These are phyloP conservation scores for Cinnamomum chago DNA, from an alignment of 164 flowering plant species.

Conservation along the genomic window DNA sequence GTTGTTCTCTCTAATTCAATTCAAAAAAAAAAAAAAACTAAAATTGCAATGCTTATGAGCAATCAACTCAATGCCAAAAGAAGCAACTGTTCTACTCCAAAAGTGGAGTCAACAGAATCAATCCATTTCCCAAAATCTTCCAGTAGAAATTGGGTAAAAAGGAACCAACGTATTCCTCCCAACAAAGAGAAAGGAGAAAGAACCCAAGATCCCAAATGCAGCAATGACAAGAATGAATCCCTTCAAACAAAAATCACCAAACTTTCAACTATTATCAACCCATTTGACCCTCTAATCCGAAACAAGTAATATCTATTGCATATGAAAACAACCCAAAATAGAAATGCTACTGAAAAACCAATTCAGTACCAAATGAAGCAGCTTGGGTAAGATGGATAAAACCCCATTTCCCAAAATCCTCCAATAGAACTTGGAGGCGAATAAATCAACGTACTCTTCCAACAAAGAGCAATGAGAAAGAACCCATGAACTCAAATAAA, in stretches of 20 bases:
- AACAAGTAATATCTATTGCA: not conserved
- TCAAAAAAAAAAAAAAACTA: not conserved
- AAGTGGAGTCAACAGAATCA: conserved; percentile 14
- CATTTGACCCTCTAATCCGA: not conserved
- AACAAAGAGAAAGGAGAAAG: not conserved
- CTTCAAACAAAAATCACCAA: not conserved
- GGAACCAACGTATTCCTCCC: not conserved
- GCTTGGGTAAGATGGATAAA: conserved; percentile 7
- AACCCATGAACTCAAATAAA: not conserved
- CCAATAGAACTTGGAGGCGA: not conserved
- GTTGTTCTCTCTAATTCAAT: not conserved
- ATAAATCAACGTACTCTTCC: not conserved
- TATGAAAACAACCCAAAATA: not conserved
- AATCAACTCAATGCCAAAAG: not conserved
- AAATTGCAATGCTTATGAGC: not conserved
- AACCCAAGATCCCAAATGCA: not conserved
- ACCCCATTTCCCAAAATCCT: conserved; percentile 8
- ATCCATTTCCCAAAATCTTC: conserved; percentile 6
- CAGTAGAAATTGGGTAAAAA: not conserved
- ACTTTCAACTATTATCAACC: not conserved
- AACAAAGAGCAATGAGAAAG: not conserved
- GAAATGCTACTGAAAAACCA: not conserved
- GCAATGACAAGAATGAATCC: not conserved
- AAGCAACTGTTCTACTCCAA: not conserved
- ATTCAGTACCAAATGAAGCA: not conserved